phyloP scores from a whole-genome alignment of 1,284 basidiomycete genomes.

The Fomes fomentarius region DNA sequence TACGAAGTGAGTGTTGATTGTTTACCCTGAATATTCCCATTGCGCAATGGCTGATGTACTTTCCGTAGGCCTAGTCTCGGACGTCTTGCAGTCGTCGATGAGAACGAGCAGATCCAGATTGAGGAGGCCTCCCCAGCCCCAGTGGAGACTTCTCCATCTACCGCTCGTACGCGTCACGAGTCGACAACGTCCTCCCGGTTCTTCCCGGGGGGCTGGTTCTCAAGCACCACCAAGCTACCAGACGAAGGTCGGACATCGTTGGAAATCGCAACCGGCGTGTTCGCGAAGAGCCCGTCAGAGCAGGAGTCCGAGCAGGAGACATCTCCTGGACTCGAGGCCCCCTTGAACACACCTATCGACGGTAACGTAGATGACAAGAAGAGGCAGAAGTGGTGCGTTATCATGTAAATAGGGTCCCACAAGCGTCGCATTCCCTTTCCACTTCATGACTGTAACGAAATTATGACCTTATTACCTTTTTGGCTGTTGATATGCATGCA shows the following conservation, averaged over 20 bases:
- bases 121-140: constrained; percentile 19
- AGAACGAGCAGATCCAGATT: constrained; percentile 27
- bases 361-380: constrained; percentile 23
- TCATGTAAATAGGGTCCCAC: constrained; percentile 29
- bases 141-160: constrained; percentile 24
- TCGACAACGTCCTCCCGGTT: constrained; percentile 57
- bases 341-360: constrained; percentile 31
- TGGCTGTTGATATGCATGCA: constrained; percentile 18
- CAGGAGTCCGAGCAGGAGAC: no score
- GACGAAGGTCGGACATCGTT: constrained; percentile 50
- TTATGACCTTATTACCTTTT: constrained; percentile 17
- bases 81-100: constrained; percentile 31
- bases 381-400: constrained; percentile 33
- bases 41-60: no score
- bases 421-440: constrained; percentile 6
- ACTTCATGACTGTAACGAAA: constrained; percentile 25
- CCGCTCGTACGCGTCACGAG: constrained; percentile 45
- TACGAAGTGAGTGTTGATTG: constrained; percentile 31
- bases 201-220: constrained; percentile 63
- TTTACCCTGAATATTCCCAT: neutral
- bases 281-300: constrained; percentile 32
- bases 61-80: constrained; percentile 31
- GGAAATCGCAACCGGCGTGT: constrained; percentile 55
- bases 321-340: constrained; percentile 26
- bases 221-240: constrained; percentile 35